Percentiles rank a stretch among this genome's conserved stretches.
Conservation (phyloP, 2,329 filamentous ascomycete genomes). For the Neofusicoccum sp. region DNA sequence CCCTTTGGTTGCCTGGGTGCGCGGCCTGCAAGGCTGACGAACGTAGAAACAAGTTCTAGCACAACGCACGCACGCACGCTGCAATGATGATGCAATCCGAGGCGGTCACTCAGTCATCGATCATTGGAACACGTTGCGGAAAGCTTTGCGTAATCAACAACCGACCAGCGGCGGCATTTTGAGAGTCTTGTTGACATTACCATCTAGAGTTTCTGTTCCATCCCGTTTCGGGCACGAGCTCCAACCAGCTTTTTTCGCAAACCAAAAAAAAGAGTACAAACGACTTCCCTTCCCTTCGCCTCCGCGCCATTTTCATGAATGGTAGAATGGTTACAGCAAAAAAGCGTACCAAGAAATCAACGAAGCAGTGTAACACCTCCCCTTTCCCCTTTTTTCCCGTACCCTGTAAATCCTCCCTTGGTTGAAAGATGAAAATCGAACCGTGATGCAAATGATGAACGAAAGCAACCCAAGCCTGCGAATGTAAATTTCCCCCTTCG, state of each 20-base stretch:
- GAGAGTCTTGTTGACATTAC: background rate
- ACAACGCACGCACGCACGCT: too few species aligned
- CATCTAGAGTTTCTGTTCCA: background rate
- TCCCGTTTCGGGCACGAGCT: background rate
- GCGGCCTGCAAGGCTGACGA: background rate
- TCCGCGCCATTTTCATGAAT: background rate
- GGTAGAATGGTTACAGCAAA: background rate
- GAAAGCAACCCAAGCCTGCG: background rate
- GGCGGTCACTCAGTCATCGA: too few species aligned
- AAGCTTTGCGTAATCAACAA: too few species aligned
- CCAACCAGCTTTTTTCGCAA: background rate
- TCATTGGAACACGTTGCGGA: too few species aligned
- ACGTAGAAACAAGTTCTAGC: background rate
- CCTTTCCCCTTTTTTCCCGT: background rate
- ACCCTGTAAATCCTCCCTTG: too few species aligned
- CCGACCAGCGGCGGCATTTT: too few species aligned
- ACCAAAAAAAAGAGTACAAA: background rate
- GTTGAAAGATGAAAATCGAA: too few species aligned
- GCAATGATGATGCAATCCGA: too few species aligned
- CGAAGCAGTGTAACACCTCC: background rate
- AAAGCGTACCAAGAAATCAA: background rate
- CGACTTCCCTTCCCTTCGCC: background rate
- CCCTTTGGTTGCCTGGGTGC: background rate
- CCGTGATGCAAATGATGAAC: background rate
- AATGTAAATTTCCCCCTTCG: background rate